phyloP scores from a whole-genome alignment of 768 basidiomycete species.

The Aureoboletus auriporus region DNA sequence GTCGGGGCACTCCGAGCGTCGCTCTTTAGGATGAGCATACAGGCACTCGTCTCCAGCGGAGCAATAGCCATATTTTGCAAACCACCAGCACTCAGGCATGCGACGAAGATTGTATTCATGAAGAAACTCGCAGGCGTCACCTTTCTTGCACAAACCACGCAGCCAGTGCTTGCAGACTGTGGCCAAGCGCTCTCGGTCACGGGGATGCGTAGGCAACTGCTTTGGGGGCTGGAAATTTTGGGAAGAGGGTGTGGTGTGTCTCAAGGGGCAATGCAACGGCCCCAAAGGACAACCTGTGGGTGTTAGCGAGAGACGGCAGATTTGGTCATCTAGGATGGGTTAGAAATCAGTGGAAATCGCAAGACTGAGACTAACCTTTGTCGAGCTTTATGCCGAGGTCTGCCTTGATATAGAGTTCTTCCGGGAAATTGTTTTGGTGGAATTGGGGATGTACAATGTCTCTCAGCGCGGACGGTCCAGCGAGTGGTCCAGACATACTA shows the following conservation, averaged over 20 bases:
- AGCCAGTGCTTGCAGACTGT: slow-evolving; percentile 99
- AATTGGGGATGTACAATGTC: slow-evolving; percentile 87
- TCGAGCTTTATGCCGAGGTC: slow-evolving; percentile 87
- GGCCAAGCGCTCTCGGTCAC: slow-evolving; percentile 76
- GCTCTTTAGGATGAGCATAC: slow-evolving; percentile 92
- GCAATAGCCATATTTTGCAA: slow-evolving; percentile 95
- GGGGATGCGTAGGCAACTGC: slow-evolving; percentile 75
- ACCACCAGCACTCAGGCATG: slow-evolving; percentile 99
- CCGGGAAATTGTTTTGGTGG: slow-evolving; percentile 86
- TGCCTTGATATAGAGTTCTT: slow-evolving; percentile 76
- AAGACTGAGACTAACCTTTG: slow-evolving; percentile 53
- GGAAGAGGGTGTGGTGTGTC: slow-evolving; percentile 86
- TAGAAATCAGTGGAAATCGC: background rate
- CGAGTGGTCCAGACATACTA: slow-evolving; percentile 43
- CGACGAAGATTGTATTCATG: slow-evolving; percentile 97
- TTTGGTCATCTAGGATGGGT: slow-evolving; percentile 73
- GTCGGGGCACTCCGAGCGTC: slow-evolving; percentile 90
- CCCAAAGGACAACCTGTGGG: slow-evolving; percentile 86
- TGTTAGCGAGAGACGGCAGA: slow-evolving; percentile 81
- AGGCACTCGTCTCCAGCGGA: slow-evolving; percentile 96
- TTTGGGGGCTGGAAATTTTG: slow-evolving; percentile 90
- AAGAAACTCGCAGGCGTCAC: slow-evolving; percentile 95
- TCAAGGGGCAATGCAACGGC: slow-evolving; percentile 85
- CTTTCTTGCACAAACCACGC: slow-evolving; percentile 96
- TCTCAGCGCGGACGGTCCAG: slow-evolving; percentile 53